Percentiles rank a stretch among this genome's conserved stretches.
Evolutionary conservation across 345 rosid species (phyloP).

Genomic region (Syzygium aromaticum): DNA sequence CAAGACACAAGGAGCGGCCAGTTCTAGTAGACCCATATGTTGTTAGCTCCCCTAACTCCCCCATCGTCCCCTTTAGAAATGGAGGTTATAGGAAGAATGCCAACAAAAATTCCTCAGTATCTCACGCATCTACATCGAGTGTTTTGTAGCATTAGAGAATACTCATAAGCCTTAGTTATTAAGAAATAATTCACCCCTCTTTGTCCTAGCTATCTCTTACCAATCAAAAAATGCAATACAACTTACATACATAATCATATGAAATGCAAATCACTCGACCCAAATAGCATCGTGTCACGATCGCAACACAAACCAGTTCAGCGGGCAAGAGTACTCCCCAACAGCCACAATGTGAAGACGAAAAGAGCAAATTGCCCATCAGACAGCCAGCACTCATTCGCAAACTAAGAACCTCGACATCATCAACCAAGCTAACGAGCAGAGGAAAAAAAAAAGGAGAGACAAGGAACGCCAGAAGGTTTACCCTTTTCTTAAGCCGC

Average conservation of each 20-base stretch:
- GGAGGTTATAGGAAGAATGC: background rate
- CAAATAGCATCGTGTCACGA: background rate
- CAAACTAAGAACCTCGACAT: background rate
- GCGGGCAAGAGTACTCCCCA: background rate
- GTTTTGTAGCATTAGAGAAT: background rate
- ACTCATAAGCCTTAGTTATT: background rate
- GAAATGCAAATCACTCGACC: background rate
- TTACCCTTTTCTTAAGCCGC: constrained; percentile 92
- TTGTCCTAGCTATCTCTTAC: background rate
- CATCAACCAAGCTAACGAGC: background rate
- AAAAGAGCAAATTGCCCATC: background rate
- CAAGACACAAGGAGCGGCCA: background rate
- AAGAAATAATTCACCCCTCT: background rate
- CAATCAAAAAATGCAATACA: background rate
- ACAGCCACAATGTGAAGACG: background rate
- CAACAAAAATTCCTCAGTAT: background rate
- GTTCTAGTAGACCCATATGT: background rate
- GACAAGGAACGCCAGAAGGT: background rate
- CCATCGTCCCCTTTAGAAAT: background rate
- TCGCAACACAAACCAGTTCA: background rate
- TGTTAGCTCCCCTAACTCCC: background rate
- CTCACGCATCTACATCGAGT: background rate
- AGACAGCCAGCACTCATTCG: background rate
- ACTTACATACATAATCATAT: background rate
- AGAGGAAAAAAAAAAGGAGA: background rate